Evolutionary conservation across 192 early-diverging fungal species (phyloP).

Genomic region (Coemansia sp.): DNA sequence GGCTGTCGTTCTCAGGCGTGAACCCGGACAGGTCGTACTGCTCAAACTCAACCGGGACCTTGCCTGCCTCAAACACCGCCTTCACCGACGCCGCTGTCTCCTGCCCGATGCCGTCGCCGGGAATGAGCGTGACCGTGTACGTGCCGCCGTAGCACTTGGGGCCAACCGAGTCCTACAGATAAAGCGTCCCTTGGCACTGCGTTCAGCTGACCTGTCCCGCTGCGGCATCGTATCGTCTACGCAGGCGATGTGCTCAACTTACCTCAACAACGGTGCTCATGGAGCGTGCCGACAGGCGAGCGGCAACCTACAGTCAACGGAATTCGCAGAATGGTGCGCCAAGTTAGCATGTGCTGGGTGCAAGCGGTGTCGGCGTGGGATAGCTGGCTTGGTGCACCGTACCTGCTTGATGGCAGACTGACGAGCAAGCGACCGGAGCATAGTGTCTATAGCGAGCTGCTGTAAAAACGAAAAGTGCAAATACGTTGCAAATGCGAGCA

Average conservation of each 20-base stretch:
- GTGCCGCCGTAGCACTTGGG: conserved; percentile 81
- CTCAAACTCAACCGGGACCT: conserved; percentile 95
- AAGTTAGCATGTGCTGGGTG: background rate
- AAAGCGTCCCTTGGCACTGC: background rate
- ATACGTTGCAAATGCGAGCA: background rate
- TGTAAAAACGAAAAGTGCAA: conserved; percentile 2
- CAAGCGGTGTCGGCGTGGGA: background rate
- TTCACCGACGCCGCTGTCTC: conserved; percentile 90
- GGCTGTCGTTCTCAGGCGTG: conserved; percentile 71
- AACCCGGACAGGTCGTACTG: conserved; percentile 95
- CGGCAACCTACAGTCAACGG: conserved; percentile 29
- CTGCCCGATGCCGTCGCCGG: conserved; percentile 96
- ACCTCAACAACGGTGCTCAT: conserved; percentile 48
- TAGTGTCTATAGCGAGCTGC: conserved; percentile 2
- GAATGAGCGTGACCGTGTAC: conserved; percentile 95
- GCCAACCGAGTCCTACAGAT: conserved; percentile 40
- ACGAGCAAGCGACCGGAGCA: conserved; percentile 42
- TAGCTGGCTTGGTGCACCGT: conserved; percentile 2
- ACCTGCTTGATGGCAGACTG: conserved; percentile 45
- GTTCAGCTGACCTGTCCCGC: too few relatives aligned
- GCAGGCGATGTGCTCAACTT: conserved; percentile 3
- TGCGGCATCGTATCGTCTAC: too few relatives aligned
- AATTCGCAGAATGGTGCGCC: too few relatives aligned
- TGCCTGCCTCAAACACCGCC: conserved; percentile 88
- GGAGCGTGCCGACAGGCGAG: conserved; percentile 44